Conservation (phyloP, 352 stramenopile species). For the Pythium volutum region DNA sequence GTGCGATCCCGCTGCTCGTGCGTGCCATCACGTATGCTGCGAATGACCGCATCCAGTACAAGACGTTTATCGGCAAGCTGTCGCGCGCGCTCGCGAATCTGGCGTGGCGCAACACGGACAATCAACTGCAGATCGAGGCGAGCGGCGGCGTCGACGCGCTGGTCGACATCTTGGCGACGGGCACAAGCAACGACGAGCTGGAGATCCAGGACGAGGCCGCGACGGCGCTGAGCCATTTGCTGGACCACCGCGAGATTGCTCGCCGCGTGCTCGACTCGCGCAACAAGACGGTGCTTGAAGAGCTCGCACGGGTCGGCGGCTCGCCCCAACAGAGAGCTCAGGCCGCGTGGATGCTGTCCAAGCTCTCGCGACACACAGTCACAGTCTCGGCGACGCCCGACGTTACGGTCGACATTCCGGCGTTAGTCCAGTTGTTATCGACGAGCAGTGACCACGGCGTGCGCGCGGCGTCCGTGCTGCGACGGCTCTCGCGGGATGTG, state of each 20-base stretch:
- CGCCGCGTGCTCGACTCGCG: background rate
- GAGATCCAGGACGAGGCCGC: slow-evolving; percentile 21
- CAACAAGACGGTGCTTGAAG: background rate
- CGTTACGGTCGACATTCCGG: slow-evolving; percentile 11
- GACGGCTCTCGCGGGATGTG: slow-evolving; percentile 11
- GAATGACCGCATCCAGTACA: background rate
- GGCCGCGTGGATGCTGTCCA: slow-evolving; percentile 17
- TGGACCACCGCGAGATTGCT: slow-evolving; percentile 11
- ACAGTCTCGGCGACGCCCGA: background rate
- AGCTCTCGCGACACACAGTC: slow-evolving; percentile 18
- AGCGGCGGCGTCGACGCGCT: slow-evolving; percentile 16
- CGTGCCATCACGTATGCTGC: background rate
- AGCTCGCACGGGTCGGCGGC: background rate
- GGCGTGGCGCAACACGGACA: slow-evolving; percentile 20
- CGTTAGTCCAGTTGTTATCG: slow-evolving; percentile 11
- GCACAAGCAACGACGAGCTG: background rate
- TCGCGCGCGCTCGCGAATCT: slow-evolving; percentile 19
- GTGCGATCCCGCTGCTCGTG: slow-evolving; percentile 18
- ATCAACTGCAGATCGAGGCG: slow-evolving; percentile 18
- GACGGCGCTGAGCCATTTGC: slow-evolving; percentile 15
- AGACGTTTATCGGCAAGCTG: slow-evolving; percentile 11
- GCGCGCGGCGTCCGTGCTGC: slow-evolving; percentile 8
- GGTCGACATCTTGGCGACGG: slow-evolving; percentile 11
- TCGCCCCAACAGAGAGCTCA: slow-evolving; percentile 1
- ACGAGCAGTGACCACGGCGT: background rate